phyloP scores from a whole-genome alignment of 306 rosid genomes.

The Citrullus mucosospermus region DNA sequence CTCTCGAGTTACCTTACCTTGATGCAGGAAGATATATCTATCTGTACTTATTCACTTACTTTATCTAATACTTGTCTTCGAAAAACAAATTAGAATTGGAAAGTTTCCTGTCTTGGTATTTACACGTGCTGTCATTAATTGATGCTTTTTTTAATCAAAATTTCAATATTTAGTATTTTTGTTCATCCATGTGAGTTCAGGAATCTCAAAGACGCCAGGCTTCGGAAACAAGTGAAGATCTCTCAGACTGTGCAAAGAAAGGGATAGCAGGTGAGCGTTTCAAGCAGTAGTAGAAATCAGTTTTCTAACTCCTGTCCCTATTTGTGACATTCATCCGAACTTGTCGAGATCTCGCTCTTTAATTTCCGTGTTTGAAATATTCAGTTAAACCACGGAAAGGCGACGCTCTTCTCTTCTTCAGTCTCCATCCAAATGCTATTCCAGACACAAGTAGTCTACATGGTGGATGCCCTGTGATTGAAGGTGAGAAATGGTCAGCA shows the following conservation, averaged over 20 bases:
- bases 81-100: not conserved
- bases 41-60: not conserved
- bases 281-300: not conserved
- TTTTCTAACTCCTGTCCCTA: not conserved
- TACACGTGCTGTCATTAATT: not conserved
- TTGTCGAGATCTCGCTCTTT: conserved; percentile 8
- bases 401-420: conserved; percentile 97
- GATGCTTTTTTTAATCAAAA: not conserved
- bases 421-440: conserved; percentile 59
- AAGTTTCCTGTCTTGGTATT: not conserved
- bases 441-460: conserved; percentile 86
- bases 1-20: not conserved
- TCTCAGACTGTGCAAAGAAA: conserved; percentile 87
- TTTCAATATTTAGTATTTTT: conserved; percentile 11
- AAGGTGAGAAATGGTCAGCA: conserved; percentile 99
- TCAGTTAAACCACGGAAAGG: conserved; percentile 88
- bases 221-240: conserved; percentile 35
- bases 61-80: not conserved
- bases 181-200: conserved; percentile 23
- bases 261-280: conserved; percentile 69
- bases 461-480: conserved; percentile 88
- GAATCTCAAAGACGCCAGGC: conserved; percentile 47
- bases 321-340: not conserved
- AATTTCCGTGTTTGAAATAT: conserved; percentile 4
- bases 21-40: not conserved